Evolutionary conservation across 345 rosid genomes (phyloP).

Genomic region (Erucastrum elatum): DNA sequence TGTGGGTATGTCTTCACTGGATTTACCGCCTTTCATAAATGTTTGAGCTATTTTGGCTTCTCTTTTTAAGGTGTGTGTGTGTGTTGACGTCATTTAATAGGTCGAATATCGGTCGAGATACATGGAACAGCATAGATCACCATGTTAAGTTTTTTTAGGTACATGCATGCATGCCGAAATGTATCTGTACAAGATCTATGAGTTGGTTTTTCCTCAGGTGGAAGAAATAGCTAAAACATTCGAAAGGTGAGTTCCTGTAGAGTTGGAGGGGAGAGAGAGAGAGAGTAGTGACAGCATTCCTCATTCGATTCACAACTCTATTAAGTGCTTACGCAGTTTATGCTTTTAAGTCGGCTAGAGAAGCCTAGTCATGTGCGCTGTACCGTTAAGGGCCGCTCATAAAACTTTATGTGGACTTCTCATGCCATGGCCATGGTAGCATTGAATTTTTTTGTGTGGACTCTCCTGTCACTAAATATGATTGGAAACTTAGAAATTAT

Average conservation of each 20-base stretch:
- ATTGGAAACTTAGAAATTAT: too few relatives aligned
- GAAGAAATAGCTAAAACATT: neutral
- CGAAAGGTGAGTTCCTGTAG: neutral
- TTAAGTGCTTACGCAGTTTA: neutral
- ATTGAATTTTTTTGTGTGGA: neutral
- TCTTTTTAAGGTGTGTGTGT: neutral
- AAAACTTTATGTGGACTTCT: neutral
- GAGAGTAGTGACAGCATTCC: neutral
- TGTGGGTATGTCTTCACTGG: neutral
- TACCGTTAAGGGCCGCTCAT: neutral
- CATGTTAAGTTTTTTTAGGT: neutral
- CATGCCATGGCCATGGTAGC: neutral
- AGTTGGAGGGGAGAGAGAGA: constrained; percentile 13
- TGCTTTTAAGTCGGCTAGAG: neutral
- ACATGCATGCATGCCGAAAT: constrained; percentile 14
- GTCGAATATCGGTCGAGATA: constrained; percentile 26
- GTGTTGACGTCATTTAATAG: constrained; percentile 14
- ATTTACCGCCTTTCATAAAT: neutral
- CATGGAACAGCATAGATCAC: constrained; percentile 27
- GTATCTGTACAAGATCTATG: constrained; percentile 22
- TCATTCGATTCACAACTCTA: neutral
- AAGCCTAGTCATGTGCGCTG: neutral
- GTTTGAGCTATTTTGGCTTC: constrained; percentile 16
- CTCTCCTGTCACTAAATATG: neutral
- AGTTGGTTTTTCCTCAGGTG: constrained; percentile 27